These are phyloP conservation scores for Malassezia sp. DNA, from an alignment of 1,284 basidiomycete species.

Conservation along the genomic window DNA sequence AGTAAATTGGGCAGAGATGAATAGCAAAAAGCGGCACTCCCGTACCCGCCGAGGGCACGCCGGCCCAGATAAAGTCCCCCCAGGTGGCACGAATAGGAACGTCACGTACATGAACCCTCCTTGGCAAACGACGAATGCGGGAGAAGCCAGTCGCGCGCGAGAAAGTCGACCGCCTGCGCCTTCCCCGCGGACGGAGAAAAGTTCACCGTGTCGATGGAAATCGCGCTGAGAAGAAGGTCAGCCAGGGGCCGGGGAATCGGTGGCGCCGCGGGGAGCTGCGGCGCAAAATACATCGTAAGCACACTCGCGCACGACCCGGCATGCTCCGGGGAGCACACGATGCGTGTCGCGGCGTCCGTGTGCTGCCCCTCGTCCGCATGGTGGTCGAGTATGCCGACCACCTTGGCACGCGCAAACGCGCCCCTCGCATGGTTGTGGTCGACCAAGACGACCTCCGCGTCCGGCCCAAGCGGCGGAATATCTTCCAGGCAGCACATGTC, in stretches of 20 bases:
- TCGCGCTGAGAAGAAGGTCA: constrained; percentile 43
- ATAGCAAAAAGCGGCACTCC: no score
- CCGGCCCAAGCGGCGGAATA: constrained; percentile 48
- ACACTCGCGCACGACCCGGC: constrained; percentile 19
- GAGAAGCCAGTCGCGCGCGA: constrained; percentile 55
- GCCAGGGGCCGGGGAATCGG: constrained; percentile 7
- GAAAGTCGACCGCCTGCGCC: constrained; percentile 57
- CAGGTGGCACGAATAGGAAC: no score
- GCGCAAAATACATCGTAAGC: constrained; percentile 9
- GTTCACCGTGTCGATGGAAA: constrained; percentile 37
- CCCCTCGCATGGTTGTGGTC: constrained; percentile 54
- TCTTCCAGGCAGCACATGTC: constrained; percentile 39
- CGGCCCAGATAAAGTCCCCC: no score
- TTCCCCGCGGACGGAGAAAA: constrained; percentile 54
- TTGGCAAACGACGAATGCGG: constrained; percentile 16
- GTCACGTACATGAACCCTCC: constrained; percentile 14
- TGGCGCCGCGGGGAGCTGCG: neutral
- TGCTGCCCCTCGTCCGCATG: constrained; percentile 72
- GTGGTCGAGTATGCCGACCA: constrained; percentile 74
- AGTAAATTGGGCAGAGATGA: no score
- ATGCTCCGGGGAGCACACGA: constrained; percentile 11
- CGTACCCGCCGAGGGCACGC: no score
- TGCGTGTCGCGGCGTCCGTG: constrained; percentile 30
- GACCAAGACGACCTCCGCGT: constrained; percentile 62
- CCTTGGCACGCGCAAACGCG: constrained; percentile 45